These are phyloP conservation scores for Cladorrhinum sp. DNA, from an alignment of 2,329 filamentous ascomycete genomes.

Conservation along the genomic window DNA sequence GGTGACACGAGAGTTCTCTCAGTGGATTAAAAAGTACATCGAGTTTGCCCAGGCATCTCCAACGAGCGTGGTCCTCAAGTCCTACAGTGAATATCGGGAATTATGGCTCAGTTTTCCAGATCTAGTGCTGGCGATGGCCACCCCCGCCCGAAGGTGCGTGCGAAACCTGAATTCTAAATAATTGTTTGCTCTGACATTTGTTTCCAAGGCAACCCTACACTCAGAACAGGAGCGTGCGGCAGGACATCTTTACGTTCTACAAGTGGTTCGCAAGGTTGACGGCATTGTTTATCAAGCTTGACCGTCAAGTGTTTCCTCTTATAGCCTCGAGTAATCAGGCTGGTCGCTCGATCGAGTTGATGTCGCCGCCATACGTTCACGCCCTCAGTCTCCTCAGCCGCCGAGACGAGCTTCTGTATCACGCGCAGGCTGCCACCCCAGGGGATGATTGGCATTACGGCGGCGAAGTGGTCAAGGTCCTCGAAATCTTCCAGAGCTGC, in stretches of 20 bases:
- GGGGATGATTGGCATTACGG: constrained; percentile 27
- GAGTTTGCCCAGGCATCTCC: constrained; percentile 37
- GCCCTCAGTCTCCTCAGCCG: constrained; percentile 41
- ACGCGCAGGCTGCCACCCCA: constrained; percentile 13
- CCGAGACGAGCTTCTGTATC: constrained; percentile 32
- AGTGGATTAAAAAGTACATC: constrained; percentile 52
- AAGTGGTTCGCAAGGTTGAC: constrained; percentile 47
- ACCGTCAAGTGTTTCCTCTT: constrained; percentile 38
- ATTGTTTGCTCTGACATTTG: neutral
- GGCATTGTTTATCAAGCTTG: constrained; percentile 51
- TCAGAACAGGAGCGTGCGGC: constrained; percentile 29
- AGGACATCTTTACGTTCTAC: constrained; percentile 39
- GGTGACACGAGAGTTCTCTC: constrained; percentile 43
- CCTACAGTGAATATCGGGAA: constrained; percentile 41
- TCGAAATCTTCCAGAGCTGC: constrained; percentile 43
- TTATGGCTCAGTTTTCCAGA: constrained; percentile 56
- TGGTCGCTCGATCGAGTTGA: constrained; percentile 37
- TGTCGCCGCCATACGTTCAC: constrained; percentile 45
- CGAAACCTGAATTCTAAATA: neutral
- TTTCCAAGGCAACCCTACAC: constrained; percentile 17
- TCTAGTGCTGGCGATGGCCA: constrained; percentile 39
- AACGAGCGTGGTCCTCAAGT: constrained; percentile 38
- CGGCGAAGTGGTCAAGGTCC: constrained; percentile 38
- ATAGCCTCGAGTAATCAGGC: constrained; percentile 28
- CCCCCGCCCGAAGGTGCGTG: constrained; percentile 22